A percentile compares a stretch with the other conserved stretches of the same genome.
These are phyloP conservation scores for Suillus hirtellus DNA, from an alignment of 768 basidiomycete genomes.

Conservation along the genomic window DNA sequence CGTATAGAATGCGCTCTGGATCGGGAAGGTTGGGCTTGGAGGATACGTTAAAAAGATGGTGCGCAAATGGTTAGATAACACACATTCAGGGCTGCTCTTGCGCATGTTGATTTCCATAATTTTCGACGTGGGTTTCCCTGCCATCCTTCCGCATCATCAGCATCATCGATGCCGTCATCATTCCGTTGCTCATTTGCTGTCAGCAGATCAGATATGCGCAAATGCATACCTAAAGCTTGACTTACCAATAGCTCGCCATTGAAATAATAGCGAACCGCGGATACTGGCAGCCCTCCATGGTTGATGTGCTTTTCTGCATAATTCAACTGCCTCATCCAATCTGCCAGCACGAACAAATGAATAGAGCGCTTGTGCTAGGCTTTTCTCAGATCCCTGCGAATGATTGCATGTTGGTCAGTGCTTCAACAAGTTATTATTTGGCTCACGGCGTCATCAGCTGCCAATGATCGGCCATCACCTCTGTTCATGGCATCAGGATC, in stretches of 20 bases:
- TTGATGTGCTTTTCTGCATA: slow-evolving; percentile 81
- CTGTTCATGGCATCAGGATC: slow-evolving; percentile 80
- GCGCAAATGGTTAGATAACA: slow-evolving; percentile 17
- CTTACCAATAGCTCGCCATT: slow-evolving; percentile 73
- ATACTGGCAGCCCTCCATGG: slow-evolving; percentile 93
- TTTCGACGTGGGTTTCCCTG: slow-evolving; percentile 75
- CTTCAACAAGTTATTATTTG: not conserved
- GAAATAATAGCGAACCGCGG: slow-evolving; percentile 77
- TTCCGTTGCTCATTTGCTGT: slow-evolving; percentile 51
- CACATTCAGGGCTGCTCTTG: slow-evolving; percentile 67
- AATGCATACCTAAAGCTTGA: slow-evolving; percentile 11
- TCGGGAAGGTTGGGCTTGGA: slow-evolving; percentile 56
- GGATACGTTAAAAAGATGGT: not conserved
- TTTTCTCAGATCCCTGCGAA: slow-evolving; percentile 75
- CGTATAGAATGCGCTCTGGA: slow-evolving; percentile 84
- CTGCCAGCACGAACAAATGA: slow-evolving; percentile 83
- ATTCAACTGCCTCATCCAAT: slow-evolving; percentile 78
- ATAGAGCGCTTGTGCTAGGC: slow-evolving; percentile 74
- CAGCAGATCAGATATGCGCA: slow-evolving; percentile 34
- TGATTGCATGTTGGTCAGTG: not conserved
- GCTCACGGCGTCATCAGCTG: slow-evolving; percentile 77
- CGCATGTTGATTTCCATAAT: slow-evolving; percentile 89
- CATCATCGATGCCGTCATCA: slow-evolving; percentile 46
- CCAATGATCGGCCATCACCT: slow-evolving; percentile 58
- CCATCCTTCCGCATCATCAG: slow-evolving; percentile 50